phyloP scores from a whole-genome alignment of 208 protist species.

The Acanthamoeba divionensis region DNA sequence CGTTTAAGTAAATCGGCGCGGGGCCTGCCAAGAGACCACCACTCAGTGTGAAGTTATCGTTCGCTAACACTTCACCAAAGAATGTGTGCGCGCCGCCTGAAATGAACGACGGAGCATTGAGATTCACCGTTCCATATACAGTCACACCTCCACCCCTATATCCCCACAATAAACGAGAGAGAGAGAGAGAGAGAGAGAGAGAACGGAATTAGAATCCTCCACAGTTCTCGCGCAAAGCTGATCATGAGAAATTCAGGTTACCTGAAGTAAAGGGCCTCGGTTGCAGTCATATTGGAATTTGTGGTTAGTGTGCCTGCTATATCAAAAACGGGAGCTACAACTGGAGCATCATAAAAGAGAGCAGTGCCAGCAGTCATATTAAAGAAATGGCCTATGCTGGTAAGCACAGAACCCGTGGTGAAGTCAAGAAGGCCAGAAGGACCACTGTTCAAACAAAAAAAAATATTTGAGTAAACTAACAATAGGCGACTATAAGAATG shows the following conservation, averaged over 20 bases:
- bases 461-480: too few relatives aligned
- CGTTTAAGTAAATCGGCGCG: background rate
- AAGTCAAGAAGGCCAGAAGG: too few relatives aligned
- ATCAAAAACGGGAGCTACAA: background rate
- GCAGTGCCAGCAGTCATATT: background rate
- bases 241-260: background rate
- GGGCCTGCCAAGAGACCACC: background rate
- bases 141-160: too few relatives aligned
- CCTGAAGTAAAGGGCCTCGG: background rate
- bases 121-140: background rate
- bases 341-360: too few relatives aligned
- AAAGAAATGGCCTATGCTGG: background rate
- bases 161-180: too few relatives aligned
- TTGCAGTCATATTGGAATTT: background rate
- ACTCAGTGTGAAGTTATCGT: background rate
- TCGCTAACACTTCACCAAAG: background rate
- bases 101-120: background rate
- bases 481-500: too few relatives aligned
- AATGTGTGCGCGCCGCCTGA: background rate
- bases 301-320: constrained; percentile 1
- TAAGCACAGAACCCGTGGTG: background rate
- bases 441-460: too few relatives aligned
- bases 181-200: too few relatives aligned
- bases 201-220: too few relatives aligned
- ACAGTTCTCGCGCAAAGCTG: too few relatives aligned